Percentiles rank a stretch among this genome's conserved stretches.
phyloP scores from a whole-genome alignment of 768 basidiomycete genomes.

The Multifurca ochricompacta region DNA sequence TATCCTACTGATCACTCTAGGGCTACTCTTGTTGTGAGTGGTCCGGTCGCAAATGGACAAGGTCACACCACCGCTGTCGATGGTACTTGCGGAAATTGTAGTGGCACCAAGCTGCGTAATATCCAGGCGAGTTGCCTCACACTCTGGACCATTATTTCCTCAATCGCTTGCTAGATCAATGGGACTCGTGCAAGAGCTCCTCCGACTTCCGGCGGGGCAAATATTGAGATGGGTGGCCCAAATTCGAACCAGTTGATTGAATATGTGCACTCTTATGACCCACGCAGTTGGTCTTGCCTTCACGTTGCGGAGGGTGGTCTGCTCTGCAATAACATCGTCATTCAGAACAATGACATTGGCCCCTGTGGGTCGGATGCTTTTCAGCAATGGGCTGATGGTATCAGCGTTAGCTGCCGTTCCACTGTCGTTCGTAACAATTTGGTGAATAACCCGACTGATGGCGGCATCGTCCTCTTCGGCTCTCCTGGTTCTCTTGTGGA shows the following conservation, averaged over 20 bases:
- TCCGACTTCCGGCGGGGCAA: conserved; percentile 56
- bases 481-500: conserved; percentile 63
- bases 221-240: conserved; percentile 79
- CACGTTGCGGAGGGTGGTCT: conserved; percentile 67
- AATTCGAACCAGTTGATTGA: conserved; percentile 70
- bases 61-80: conserved; percentile 71
- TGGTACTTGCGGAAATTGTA: conserved; percentile 54
- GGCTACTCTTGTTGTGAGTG: conserved; percentile 63
- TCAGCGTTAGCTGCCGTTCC: conserved; percentile 63
- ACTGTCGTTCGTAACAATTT: conserved; percentile 58
- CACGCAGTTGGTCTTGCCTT: conserved; percentile 76
- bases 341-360: conserved; percentile 81
- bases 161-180: conserved; percentile 45
- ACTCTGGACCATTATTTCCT: neutral
- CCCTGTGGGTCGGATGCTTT: conserved; percentile 61
- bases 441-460: conserved; percentile 68
- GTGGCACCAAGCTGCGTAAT: conserved; percentile 57
- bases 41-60: conserved; percentile 50
- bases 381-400: conserved; percentile 77
- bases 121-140: conserved; percentile 44
- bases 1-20: conserved; percentile 62
- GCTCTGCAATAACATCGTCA: conserved; percentile 51
- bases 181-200: conserved; percentile 53
- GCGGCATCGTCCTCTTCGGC: conserved; percentile 74
- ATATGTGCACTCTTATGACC: conserved; percentile 67